A percentile compares a stretch with the other conserved stretches of the same genome.
phyloP scores from a whole-genome alignment of 805 yeast genomes.

The Cyberlindnera japonica region DNA sequence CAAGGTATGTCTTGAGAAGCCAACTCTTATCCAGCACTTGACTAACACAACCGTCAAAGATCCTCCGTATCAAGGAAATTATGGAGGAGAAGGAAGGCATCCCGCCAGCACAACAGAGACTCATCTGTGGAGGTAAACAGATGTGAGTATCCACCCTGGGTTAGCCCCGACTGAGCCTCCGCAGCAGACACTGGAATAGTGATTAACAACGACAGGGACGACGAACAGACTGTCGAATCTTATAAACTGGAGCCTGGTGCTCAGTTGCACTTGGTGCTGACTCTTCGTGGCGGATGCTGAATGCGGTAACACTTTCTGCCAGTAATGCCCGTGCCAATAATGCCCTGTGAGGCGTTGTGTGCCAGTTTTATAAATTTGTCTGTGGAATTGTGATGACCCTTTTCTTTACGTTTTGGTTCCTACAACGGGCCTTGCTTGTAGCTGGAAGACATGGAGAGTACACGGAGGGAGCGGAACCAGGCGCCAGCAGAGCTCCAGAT shows the following conservation, averaged over 20 bases:
- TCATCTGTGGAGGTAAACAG: conserved; percentile 87
- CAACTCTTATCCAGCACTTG: background rate
- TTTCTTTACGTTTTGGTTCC: no score
- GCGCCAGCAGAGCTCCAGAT: conserved; percentile 51
- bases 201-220: conserved; percentile 46
- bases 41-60: conserved; percentile 31
- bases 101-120: conserved; percentile 93
- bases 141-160: conserved; percentile 49
- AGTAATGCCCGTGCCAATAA: conserved; percentile 1
- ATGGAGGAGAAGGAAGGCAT: conserved; percentile 96
- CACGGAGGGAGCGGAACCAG: conserved; percentile 32
- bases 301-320: background rate
- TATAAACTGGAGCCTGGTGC: conserved; percentile 84
- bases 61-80: conserved; percentile 78
- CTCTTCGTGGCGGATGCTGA: conserved; percentile 78
- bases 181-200: no score
- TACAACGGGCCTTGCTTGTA: no score
- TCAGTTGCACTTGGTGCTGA: conserved; percentile 83
- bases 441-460: background rate
- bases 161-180: no score
- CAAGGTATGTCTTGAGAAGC: conserved; percentile 38
- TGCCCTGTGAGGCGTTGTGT: background rate
- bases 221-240: conserved; percentile 65
- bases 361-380: no score
- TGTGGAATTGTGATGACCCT: background rate